phyloP scores from a whole-genome alignment of 345 rosid species.

The Boechera retrofracta region DNA sequence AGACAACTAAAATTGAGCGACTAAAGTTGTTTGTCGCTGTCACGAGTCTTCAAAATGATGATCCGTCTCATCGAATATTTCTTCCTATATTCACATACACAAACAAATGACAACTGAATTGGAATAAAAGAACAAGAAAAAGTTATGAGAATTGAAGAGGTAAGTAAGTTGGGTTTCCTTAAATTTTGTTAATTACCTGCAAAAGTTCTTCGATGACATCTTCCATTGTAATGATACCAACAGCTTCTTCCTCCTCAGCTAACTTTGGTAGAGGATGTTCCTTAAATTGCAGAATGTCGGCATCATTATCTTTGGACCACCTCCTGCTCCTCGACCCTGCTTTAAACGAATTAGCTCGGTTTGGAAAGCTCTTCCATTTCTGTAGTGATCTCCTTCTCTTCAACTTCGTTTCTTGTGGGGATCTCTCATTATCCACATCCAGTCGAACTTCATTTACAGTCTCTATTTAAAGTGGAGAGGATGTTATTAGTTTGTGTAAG shows the following conservation, averaged over 20 bases:
- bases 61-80: slow-evolving; percentile 91
- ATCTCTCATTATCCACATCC: slow-evolving; percentile 58
- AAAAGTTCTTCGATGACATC: slow-evolving; percentile 95
- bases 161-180: not conserved
- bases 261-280: slow-evolving; percentile 59
- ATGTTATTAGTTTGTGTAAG: not conserved
- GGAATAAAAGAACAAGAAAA: not conserved
- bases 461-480: slow-evolving; percentile 38
- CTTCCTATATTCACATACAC: slow-evolving; percentile 59
- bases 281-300: slow-evolving; percentile 66
- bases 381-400: slow-evolving; percentile 64
- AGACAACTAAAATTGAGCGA: not conserved
- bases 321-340: slow-evolving; percentile 64
- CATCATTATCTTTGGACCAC: slow-evolving; percentile 69
- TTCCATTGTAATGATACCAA: slow-evolving; percentile 91
- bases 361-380: slow-evolving; percentile 82
- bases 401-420: slow-evolving; percentile 47
- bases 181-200: slow-evolving; percentile 52
- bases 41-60: slow-evolving; percentile 68
- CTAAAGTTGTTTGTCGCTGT: slow-evolving; percentile 6
- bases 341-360: slow-evolving; percentile 42
- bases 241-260: slow-evolving; percentile 79
- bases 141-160: not conserved
- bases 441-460: slow-evolving; percentile 56
- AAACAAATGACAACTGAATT: not conserved